Base-by-base conservation (phyloP, 2,329 filamentous ascomycete species). In the Aspergillus spinulosporus region DNA sequence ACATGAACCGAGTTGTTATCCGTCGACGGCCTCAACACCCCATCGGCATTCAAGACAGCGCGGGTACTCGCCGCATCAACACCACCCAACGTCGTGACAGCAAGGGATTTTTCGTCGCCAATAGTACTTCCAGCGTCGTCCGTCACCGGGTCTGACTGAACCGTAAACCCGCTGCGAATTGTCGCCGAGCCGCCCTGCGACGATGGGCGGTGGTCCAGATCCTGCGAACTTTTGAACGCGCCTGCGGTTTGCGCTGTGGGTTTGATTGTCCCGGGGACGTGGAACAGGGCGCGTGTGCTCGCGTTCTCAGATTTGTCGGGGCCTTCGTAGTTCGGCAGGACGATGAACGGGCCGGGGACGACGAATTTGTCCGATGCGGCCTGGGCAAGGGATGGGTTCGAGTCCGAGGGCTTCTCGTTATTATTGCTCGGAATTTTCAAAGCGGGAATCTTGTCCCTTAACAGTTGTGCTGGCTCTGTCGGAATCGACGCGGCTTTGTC, bases 201-300 rank as follows among this genome's bases (percentile, higher is more conserved):
- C 8, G 62, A 61, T 7, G 64, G 59, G 61, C 54, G 37, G n/a
- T 26, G 21, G 14, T 28, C 31, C 52, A 59, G 3, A 51, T 52
- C 21, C 60, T 61, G 3, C 62, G 36, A 7, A 12, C 37, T 15
- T 40, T 21, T 42, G 7, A 11, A n/a, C 14, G 12, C 66, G 50
- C 4, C 59, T 64, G 3, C 59, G 46, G 39, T 70, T 64, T 0
- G 66, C 65, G 4, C 56, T 21, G 32, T 61, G 42, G 62, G 61
- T 1, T 64, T 60, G 4, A 71, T 59, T 9, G 62, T 62, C 1
- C 67, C 68, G 1, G 64, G 51, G 5, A 63, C 69, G 45, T 68
- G 68, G 49, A 70, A 70, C 5, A 72, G 60, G 2, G 67, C 63
- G 32, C 66, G 62, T 1, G 72, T 74, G 53, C 71, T 73, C 4